Evolutionary conservation across 441 rosid species (phyloP).

Genomic region (Macaranga tanarius): DNA sequence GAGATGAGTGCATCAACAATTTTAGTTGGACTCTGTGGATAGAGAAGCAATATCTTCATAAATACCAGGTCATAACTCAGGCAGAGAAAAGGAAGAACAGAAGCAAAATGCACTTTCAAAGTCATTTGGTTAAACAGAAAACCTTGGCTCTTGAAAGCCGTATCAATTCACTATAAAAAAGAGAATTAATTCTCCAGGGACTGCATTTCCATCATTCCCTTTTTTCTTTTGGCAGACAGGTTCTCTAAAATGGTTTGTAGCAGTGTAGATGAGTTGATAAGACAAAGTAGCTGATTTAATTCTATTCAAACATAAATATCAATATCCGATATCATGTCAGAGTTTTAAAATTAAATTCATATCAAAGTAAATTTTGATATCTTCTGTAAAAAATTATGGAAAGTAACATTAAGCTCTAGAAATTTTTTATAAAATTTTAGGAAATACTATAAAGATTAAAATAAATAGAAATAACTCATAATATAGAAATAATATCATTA

Average conservation of each 20-base stretch:
- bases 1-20: constrained; percentile 6
- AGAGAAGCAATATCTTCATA: constrained; percentile 1
- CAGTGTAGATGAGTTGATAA: no score
- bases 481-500: no score
- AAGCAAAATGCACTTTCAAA: not conserved
- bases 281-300: no score
- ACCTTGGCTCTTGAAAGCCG: not conserved
- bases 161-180: not conserved
- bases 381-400: no score
- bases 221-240: not conserved
- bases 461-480: no score
- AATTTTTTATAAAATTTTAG: no score
- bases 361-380: no score
- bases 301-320: no score
- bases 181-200: not conserved
- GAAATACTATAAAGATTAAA: no score
- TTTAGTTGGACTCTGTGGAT: not conserved
- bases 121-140: not conserved
- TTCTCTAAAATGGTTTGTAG: not conserved
- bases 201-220: not conserved
- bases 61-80: not conserved
- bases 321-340: no score
- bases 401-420: no score
- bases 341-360: no score
- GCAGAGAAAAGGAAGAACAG: not conserved